phyloP scores from a whole-genome alignment of 2,329 filamentous ascomycete genomes.

The Trichoderma guizhouense region DNA sequence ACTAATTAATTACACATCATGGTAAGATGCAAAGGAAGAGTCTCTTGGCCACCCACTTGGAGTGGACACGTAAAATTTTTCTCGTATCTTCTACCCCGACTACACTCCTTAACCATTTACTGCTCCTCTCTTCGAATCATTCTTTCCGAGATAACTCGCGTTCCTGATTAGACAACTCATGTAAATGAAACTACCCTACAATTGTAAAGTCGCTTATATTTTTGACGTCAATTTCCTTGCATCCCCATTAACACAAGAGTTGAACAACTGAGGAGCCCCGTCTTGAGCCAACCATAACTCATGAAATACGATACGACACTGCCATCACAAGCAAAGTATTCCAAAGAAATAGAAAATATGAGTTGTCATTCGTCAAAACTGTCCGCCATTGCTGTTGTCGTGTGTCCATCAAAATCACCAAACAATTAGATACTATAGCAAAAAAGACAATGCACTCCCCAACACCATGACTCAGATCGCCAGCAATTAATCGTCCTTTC shows the following conservation, averaged over 20 bases:
- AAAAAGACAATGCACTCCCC: neutral
- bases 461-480: slow-evolving; percentile 6
- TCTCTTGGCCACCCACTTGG: neutral
- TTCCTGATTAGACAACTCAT: neutral
- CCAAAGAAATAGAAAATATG: neutral
- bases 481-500: neutral
- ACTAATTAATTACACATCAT: neutral
- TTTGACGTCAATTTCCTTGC: neutral
- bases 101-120: neutral
- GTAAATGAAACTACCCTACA: neutral
- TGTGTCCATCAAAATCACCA: neutral
- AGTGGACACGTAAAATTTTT: neutral
- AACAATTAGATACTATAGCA: neutral
- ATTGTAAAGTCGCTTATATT: neutral
- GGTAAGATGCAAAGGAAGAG: neutral
- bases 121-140: neutral
- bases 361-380: neutral
- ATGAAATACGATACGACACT: neutral
- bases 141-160: neutral
- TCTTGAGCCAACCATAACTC: neutral
- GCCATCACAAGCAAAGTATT: neutral
- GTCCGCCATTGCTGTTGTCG: neutral
- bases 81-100: neutral
- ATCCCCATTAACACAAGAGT: neutral
- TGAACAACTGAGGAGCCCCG: neutral